Evolutionary conservation across 371 early-diverging fungal species (phyloP).

Genomic region (Mortierella sp.): DNA sequence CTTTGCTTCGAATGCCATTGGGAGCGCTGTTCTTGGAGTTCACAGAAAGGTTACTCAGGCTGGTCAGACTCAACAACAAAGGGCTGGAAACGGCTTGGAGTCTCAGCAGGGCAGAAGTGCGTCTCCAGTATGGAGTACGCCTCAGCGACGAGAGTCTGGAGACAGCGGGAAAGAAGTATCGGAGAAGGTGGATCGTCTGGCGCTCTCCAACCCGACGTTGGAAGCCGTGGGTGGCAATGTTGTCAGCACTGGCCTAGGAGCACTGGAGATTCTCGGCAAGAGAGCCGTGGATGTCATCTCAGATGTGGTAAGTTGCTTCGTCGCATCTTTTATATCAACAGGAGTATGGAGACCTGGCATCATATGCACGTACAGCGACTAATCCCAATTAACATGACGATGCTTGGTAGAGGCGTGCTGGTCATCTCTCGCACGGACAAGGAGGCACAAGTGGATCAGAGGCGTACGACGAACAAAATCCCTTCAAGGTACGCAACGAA

Average conservation of each 20-base stretch:
- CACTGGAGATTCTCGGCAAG: conserved; percentile 48
- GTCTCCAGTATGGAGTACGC: conserved; percentile 14
- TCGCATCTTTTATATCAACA: neutral
- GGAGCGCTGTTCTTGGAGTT: conserved; percentile 52
- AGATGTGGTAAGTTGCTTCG: conserved; percentile 37
- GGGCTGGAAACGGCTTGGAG: neutral
- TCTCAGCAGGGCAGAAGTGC: neutral
- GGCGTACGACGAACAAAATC: conserved; percentile 3
- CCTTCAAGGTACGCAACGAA: conserved; percentile 21
- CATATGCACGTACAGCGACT: too few species aligned
- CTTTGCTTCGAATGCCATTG: conserved; percentile 53
- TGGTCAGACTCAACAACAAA: conserved; percentile 13
- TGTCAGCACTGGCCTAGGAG: conserved; percentile 52
- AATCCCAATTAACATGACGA: neutral
- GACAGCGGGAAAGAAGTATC: neutral
- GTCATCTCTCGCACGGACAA: conserved; percentile 35
- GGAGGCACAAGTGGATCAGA: conserved; percentile 19
- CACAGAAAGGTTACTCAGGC: conserved; percentile 51
- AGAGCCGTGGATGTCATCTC: conserved; percentile 53
- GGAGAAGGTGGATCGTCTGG: conserved; percentile 17
- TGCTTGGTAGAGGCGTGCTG: conserved; percentile 34
- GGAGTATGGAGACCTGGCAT: neutral
- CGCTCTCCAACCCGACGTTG: conserved; percentile 25
- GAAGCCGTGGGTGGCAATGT: conserved; percentile 51
- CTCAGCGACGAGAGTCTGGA: neutral